phyloP scores from a whole-genome alignment of 352 stramenopile species.

The Globisporangium takayamanum region DNA sequence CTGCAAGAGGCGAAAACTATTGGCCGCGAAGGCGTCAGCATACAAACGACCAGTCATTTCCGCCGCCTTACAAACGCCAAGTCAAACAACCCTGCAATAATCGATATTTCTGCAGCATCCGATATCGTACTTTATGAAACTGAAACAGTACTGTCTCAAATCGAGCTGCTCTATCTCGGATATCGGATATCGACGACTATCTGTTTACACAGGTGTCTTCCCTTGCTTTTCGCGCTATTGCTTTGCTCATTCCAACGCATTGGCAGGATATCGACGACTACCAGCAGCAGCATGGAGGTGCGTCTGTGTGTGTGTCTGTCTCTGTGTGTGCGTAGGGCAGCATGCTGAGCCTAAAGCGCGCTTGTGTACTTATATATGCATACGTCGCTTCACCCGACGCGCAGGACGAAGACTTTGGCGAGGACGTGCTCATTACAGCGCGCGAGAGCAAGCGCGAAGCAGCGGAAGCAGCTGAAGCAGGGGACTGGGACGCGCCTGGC shows the following conservation, averaged over 20 bases:
- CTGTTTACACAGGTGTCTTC: not conserved
- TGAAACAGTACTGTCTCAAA: no score
- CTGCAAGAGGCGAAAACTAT: conserved; percentile 56
- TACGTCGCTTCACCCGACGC: not conserved
- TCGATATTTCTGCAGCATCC: not conserved
- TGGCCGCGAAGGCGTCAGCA: conserved; percentile 64
- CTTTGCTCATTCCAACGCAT: not conserved
- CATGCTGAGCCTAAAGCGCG: no score
- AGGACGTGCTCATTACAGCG: conserved; percentile 53
- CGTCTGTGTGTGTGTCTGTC: not conserved
- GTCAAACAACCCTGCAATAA: not conserved
- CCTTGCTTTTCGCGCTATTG: not conserved
- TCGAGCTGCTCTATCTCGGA: no score
- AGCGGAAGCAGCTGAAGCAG: conserved; percentile 10
- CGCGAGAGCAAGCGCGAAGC: conserved; percentile 12
- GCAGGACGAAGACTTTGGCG: conserved; percentile 77
- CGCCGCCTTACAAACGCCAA: not conserved
- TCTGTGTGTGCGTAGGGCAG: not conserved
- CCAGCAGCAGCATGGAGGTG: conserved; percentile 17
- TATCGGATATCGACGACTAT: not conserved
- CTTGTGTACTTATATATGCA: not conserved
- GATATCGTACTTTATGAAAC: no score
- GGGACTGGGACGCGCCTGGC: not conserved
- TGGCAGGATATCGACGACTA: not conserved
- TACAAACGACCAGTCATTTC: conserved; percentile 57